Conservation (phyloP, 2,329 filamentous ascomycete genomes). For the Lasiodiplodia hormozganensis region DNA sequence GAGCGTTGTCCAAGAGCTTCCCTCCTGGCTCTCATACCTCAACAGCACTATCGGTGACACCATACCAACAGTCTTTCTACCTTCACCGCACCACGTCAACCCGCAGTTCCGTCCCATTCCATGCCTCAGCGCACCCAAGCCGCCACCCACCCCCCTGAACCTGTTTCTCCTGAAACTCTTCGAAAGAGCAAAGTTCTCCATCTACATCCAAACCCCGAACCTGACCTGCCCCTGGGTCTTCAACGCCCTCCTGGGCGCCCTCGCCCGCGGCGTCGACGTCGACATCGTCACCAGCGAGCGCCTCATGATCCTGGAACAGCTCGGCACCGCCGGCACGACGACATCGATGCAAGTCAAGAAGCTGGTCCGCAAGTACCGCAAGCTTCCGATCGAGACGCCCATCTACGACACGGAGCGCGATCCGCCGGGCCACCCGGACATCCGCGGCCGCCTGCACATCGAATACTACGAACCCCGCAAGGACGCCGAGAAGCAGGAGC, state of each 20-base stretch:
- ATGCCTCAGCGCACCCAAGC: constrained; percentile 54
- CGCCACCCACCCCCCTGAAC: constrained; percentile 73
- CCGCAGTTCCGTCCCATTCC: constrained; percentile 68
- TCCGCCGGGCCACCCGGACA: constrained; percentile 44
- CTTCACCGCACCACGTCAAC: constrained; percentile 75
- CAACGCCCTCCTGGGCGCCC: constrained; percentile 64
- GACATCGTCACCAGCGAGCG: constrained; percentile 69
- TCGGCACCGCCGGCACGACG: constrained; percentile 79
- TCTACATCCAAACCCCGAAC: constrained; percentile 80
- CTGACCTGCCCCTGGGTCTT: constrained; percentile 73
- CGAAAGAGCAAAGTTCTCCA: constrained; percentile 60
- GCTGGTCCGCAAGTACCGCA: constrained; percentile 64
- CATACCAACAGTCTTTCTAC: constrained; percentile 69
- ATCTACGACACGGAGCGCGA: constrained; percentile 52
- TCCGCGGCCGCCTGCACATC: constrained; percentile 61
- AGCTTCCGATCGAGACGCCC: constrained; percentile 34
- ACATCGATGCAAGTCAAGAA: constrained; percentile 69
- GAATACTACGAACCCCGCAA: constrained; percentile 61
- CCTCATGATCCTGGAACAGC: constrained; percentile 81
- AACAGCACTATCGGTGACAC: constrained; percentile 1
- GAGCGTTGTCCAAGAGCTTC: constrained; percentile 17
- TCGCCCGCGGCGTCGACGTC: constrained; percentile 72
- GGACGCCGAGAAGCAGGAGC: constrained; percentile 55
- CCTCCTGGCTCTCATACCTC: constrained; percentile 21
- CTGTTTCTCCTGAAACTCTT: constrained; percentile 68